Evolutionary conservation across 192 early-diverging fungal species (phyloP).

Genomic region (Coemansia sp.): DNA sequence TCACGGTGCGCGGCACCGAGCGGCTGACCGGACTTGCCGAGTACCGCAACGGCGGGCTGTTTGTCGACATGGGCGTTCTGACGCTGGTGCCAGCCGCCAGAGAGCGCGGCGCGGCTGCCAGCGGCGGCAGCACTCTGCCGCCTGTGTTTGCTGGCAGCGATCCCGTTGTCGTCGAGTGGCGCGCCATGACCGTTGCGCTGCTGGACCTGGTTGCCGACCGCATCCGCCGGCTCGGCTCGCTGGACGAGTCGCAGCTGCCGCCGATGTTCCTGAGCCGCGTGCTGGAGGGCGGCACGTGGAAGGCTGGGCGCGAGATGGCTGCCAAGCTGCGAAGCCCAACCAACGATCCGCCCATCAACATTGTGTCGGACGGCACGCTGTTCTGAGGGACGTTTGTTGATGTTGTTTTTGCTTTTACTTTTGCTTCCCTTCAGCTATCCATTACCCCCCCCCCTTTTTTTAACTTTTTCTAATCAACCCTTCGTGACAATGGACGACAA

Average conservation of each 20-base stretch:
- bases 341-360: slow-evolving; percentile 88
- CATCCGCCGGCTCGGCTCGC: slow-evolving; percentile 56
- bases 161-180: slow-evolving; percentile 90
- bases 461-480: neutral
- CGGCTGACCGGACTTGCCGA: slow-evolving; percentile 84
- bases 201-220: slow-evolving; percentile 71
- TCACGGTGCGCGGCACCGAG: slow-evolving; percentile 60
- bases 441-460: neutral
- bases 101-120: slow-evolving; percentile 49
- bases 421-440: neutral
- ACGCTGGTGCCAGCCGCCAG: slow-evolving; percentile 57
- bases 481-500: slow-evolving; percentile 28
- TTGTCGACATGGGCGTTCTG: slow-evolving; percentile 85
- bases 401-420: neutral
- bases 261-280: slow-evolving; percentile 75
- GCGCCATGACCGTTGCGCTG: slow-evolving; percentile 83
- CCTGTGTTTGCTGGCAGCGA: slow-evolving; percentile 78
- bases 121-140: slow-evolving; percentile 34
- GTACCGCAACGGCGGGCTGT: slow-evolving; percentile 84
- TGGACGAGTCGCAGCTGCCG: slow-evolving; percentile 60
- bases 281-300: slow-evolving; percentile 93
- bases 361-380: slow-evolving; percentile 83
- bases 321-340: slow-evolving; percentile 73
- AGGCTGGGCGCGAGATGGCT: slow-evolving; percentile 88
- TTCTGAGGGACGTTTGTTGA: slow-evolving; percentile 54